phyloP scores from a whole-genome alignment of 352 stramenopile genomes.

The Phytophthora pinifolia region DNA sequence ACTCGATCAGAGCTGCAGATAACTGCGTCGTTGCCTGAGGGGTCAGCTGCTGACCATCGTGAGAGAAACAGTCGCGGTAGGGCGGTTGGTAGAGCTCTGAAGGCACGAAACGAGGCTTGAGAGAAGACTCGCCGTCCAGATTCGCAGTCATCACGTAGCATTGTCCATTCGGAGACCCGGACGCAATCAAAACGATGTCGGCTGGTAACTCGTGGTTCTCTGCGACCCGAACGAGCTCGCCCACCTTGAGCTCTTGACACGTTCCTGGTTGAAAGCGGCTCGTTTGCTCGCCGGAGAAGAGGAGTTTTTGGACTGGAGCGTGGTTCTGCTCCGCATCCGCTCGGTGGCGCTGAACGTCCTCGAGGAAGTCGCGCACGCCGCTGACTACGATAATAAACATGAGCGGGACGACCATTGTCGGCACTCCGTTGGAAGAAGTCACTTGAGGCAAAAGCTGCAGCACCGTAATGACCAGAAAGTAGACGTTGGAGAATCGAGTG shows the following conservation, averaged over 20 bases:
- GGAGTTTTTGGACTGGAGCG: constrained; percentile 30
- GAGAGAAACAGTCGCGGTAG: constrained; percentile 25
- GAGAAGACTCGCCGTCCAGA: constrained; percentile 87
- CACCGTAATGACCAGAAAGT: constrained; percentile 89
- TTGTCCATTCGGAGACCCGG: constrained; percentile 51
- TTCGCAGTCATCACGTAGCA: constrained; percentile 88
- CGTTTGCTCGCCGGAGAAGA: constrained; percentile 14
- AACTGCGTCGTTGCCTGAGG: constrained; percentile 10
- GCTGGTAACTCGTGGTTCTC: constrained; percentile 76
- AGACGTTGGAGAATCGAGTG: constrained; percentile 88
- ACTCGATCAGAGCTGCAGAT: constrained; percentile 30
- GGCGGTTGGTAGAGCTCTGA: constrained; percentile 30
- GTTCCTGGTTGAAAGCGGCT: constrained; percentile 23
- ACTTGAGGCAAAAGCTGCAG: constrained; percentile 84
- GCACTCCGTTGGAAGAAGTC: constrained; percentile 78
- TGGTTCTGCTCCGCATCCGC: constrained; percentile 71
- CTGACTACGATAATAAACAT: constrained; percentile 87
- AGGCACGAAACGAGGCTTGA: constrained; percentile 79
- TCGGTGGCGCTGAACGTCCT: constrained; percentile 77
- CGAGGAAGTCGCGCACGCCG: constrained; percentile 72
- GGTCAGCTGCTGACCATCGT: constrained; percentile 30
- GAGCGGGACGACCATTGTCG: constrained; percentile 84
- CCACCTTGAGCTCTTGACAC: constrained; percentile 68
- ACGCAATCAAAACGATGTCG: constrained; percentile 68
- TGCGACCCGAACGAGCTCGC: constrained; percentile 72